phyloP scores from a whole-genome alignment of 805 yeast genomes.

The Groenewaldozyma salmanticensis region DNA sequence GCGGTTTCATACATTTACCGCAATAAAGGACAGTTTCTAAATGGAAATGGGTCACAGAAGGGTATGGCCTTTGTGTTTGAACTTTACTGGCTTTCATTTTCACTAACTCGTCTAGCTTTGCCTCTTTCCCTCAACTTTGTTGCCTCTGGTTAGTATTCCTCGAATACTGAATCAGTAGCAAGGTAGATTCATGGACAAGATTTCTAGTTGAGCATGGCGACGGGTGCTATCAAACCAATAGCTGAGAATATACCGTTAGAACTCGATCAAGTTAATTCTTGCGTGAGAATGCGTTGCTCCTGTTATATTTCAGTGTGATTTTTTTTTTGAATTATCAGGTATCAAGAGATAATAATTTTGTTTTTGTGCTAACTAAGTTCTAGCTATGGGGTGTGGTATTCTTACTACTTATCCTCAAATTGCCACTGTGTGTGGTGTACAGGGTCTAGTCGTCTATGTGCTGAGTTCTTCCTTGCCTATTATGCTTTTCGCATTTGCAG shows the following conservation, averaged over 20 bases:
- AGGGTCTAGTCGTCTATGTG: slow-evolving; percentile 76
- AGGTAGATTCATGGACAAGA: slow-evolving; percentile 2
- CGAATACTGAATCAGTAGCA: not conserved
- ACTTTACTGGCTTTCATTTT: not conserved
- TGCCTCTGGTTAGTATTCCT: slow-evolving; percentile 65
- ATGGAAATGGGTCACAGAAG: slow-evolving; percentile 71
- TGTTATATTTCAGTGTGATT: slow-evolving; percentile 12
- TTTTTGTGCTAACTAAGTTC: slow-evolving; percentile 7
- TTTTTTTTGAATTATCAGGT: slow-evolving; percentile 3
- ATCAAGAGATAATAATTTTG: slow-evolving; percentile 2
- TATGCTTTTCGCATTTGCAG: slow-evolving; percentile 69
- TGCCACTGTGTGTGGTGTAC: slow-evolving; percentile 77
- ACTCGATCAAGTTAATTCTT: slow-evolving; percentile 77
- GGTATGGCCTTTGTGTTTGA: slow-evolving; percentile 29
- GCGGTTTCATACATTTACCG: slow-evolving; percentile 51
- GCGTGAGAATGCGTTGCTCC: slow-evolving; percentile 53
- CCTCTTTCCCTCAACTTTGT: slow-evolving; percentile 83
- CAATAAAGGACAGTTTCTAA: slow-evolving; percentile 47
- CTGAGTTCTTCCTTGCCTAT: slow-evolving; percentile 76
- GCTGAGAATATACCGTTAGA: slow-evolving; percentile 69
- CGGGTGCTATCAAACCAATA: slow-evolving; percentile 21
- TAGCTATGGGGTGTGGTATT: slow-evolving; percentile 85
- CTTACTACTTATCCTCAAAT: slow-evolving; percentile 79
- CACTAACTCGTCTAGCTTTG: slow-evolving; percentile 24
- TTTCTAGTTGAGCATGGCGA: slow-evolving; percentile 7